A percentile compares a stretch with the other conserved stretches of the same genome.
Evolutionary conservation across 1,139 yeast genomes (phyloP).

Genomic region (Nakaseomyces glabratus): DNA sequence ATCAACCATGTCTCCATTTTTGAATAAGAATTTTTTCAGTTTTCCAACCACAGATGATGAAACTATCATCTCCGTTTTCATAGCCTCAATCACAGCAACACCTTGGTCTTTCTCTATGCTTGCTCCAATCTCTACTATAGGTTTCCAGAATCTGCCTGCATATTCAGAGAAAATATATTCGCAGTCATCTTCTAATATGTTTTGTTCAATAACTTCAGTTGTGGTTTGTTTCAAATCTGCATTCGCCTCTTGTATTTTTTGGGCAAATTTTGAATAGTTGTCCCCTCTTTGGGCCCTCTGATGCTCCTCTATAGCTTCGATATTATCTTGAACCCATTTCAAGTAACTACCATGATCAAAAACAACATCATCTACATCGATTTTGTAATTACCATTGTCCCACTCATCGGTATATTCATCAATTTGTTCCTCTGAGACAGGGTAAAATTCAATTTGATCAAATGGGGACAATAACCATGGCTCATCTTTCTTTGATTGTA

Average conservation of each 20-base stretch:
- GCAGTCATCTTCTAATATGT: conserved; percentile 61
- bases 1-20: conserved; percentile 91
- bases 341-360: conserved; percentile 77
- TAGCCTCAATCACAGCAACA: conserved; percentile 85
- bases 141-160: conserved; percentile 95
- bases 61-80: conserved; percentile 96
- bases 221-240: conserved; percentile 51
- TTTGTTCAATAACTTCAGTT: conserved; percentile 36
- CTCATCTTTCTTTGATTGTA: conserved; percentile 54
- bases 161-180: conserved; percentile 84
- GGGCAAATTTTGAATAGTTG: conserved; percentile 74
- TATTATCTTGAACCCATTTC: conserved; percentile 67
- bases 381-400: conserved; percentile 69
- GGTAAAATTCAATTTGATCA: conserved; percentile 90
- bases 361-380: conserved; percentile 65
- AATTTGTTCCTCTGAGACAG: conserved; percentile 75
- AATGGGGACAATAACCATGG: conserved; percentile 84
- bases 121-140: conserved; percentile 76
- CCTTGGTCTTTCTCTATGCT: conserved; percentile 66
- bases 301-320: conserved; percentile 63
- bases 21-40: conserved; percentile 66
- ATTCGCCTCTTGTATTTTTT: conserved; percentile 74
- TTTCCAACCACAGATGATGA: conserved; percentile 65
- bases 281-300: conserved; percentile 64
- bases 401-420: conserved; percentile 65